A percentile compares a stretch with the other conserved stretches of the same genome.
Evolutionary conservation across 805 yeast species (phyloP).

Genomic region (Metschnikowia lunata): DNA sequence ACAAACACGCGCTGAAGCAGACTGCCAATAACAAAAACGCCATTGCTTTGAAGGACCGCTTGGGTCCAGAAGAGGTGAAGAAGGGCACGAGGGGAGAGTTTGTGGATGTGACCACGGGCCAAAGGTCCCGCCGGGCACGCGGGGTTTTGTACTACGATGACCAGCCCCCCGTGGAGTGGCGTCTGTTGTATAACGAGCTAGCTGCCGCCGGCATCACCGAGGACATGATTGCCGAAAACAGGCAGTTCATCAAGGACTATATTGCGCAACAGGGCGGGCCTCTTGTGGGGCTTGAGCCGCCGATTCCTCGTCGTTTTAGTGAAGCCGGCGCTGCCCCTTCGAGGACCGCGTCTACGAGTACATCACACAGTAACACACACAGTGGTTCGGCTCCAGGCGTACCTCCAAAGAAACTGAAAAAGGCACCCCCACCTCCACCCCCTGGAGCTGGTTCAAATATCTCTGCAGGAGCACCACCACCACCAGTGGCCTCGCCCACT

Average conservation of each 20-base stretch:
- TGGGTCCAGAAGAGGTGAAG: slow-evolving; percentile 20
- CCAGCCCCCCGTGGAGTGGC: slow-evolving; percentile 82
- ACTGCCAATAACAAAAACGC: slow-evolving; percentile 87
- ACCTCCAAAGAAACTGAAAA: slow-evolving; percentile 10
- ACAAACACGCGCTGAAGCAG: slow-evolving; percentile 81
- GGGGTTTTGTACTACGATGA: slow-evolving; percentile 71
- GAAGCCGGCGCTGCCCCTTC: not conserved
- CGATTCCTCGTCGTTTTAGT: slow-evolving; percentile 53
- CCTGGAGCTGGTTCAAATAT: not conserved
- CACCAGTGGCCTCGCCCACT: slow-evolving; percentile 3
- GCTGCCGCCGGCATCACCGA: slow-evolving; percentile 78
- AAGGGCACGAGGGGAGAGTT: slow-evolving; percentile 67
- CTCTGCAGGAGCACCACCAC: not conserved
- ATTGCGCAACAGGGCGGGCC: slow-evolving; percentile 73
- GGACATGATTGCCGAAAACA: slow-evolving; percentile 83
- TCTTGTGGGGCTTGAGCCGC: slow-evolving; percentile 79
- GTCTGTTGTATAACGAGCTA: slow-evolving; percentile 65
- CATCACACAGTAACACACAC: not conserved
- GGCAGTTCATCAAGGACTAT: slow-evolving; percentile 77
- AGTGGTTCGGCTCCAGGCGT: not conserved
- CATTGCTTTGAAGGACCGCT: slow-evolving; percentile 61
- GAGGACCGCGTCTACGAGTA: too few species aligned
- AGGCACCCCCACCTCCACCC: slow-evolving; percentile 19
- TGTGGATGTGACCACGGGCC: slow-evolving; percentile 44
- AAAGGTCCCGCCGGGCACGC: slow-evolving; percentile 51